Base-by-base conservation (phyloP, 495 filamentous ascomycete species). In the Melanomma pulvis-pyrius region DNA sequence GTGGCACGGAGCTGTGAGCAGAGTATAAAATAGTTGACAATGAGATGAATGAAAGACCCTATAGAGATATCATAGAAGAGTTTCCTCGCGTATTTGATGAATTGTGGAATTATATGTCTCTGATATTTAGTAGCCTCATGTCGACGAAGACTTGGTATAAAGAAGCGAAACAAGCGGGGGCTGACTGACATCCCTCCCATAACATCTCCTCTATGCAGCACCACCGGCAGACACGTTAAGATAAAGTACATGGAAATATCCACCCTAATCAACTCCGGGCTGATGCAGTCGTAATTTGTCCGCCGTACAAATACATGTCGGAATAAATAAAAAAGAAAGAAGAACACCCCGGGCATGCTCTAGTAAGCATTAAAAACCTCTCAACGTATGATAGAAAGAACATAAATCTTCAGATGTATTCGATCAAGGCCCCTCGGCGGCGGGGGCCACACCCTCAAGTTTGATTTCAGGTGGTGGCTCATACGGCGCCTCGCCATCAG, bases 401-500 rank as follows among this genome's bases (percentile, higher is more conserved):
- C 32, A 6, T 6, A 13, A 30, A 22, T 24, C 19, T 58, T 29
- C 22, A 7, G 15, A n/a, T 13, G 25, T 13, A 29, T 26, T 30
- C 24, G 30, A 58, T 50, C 26, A 61, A 61, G 44, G 28, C 11
- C 58, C 44, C 5, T 50, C 28, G 13, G 30, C 19, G 28, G 22
- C 26, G 2, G 62, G 46, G 22, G 46, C 13, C 22, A 39, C 36
- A 24, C 25, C 29, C 30, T 66, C 63, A 7, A 66, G 34, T 32
- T 66, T 59, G 47, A 66, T 66, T 12, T 59, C 63, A 4, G 56
- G 49, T n/a, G 56, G 59, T 24, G 63, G 63, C 24, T 67, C 65
- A 34, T 56, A 61, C 21, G 51, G 28, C 7, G 63, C 25, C 28
- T 66, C 65, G 30, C 25, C 30, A 29, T 71, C 68, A 13, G 58